Percentiles rank a stretch among this genome's conserved stretches.
Conservation (phyloP, 768 basidiomycete species). For the Plicaturopsis crispa region DNA sequence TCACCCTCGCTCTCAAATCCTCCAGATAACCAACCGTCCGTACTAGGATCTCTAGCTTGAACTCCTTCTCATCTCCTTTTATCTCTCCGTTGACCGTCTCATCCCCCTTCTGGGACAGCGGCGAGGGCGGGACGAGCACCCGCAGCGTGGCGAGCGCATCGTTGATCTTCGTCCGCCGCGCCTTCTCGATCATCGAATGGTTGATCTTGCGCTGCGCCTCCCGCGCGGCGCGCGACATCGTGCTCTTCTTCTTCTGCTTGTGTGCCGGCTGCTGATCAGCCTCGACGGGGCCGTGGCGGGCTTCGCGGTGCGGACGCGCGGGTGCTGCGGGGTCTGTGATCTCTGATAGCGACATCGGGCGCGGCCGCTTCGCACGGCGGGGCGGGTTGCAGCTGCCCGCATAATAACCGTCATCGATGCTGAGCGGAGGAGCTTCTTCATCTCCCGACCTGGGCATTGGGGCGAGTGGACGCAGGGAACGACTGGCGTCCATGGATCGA, state of each 20-base stretch:
- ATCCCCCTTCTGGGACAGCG: slow-evolving; percentile 26
- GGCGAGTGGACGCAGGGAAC: too few species aligned
- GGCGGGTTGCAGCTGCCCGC: slow-evolving; percentile 34
- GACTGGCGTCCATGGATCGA: too few species aligned
- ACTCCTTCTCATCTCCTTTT: slow-evolving; percentile 64
- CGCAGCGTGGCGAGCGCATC: slow-evolving; percentile 75
- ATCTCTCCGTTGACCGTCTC: slow-evolving; percentile 16
- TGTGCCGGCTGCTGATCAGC: slow-evolving; percentile 27
- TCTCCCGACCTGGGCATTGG: too few species aligned
- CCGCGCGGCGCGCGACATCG: slow-evolving; percentile 66
- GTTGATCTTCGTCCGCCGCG: slow-evolving; percentile 93
- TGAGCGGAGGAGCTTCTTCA: too few species aligned
- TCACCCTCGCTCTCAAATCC: slow-evolving; percentile 54
- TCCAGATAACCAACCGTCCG: slow-evolving; percentile 75
- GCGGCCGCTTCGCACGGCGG: slow-evolving; percentile 35
- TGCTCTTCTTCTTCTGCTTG: slow-evolving; percentile 65
- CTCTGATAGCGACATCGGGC: slow-evolving; percentile 9
- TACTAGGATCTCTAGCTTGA: slow-evolving; percentile 87
- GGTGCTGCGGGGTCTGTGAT: slow-evolving; percentile 1
- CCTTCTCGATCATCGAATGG: slow-evolving; percentile 92
- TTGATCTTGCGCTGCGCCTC: slow-evolving; percentile 89
- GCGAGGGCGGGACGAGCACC: slow-evolving; percentile 59
- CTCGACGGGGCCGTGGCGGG: slow-evolving; percentile 12
- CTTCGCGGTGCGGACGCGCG: slow-evolving; percentile 16
- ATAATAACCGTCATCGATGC: slow-evolving; percentile 27